Conservation (phyloP, 345 rosid species). For the Populus nigra region DNA sequence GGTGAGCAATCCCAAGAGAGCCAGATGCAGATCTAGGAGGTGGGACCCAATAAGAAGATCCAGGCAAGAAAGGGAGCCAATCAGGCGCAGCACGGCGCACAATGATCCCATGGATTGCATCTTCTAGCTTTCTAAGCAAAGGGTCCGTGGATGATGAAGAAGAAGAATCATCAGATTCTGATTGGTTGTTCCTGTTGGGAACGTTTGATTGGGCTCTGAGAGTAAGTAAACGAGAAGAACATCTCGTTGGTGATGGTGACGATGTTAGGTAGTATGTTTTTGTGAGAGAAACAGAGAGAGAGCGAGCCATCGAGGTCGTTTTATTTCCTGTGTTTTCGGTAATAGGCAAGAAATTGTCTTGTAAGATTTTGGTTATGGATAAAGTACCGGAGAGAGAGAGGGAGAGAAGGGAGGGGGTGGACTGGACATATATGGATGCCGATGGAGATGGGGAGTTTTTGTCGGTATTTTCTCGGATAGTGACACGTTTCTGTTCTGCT, state of each 20-base stretch:
- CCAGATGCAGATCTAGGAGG: conserved; percentile 49
- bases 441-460: not conserved
- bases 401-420: not conserved
- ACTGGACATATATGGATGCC: no score
- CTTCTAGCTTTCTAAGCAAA: conserved; percentile 70
- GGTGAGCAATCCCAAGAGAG: conserved; percentile 62
- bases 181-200: not conserved
- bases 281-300: conserved; percentile 2
- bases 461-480: not conserved
- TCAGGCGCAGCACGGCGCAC: conserved; percentile 92
- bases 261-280: conserved; percentile 4
- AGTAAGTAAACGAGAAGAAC: conserved; percentile 3
- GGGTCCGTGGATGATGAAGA: conserved; percentile 47
- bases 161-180: conserved; percentile 20
- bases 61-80: conserved; percentile 96
- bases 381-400: not conserved
- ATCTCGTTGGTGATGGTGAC: not conserved
- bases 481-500: not conserved
- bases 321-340: not conserved
- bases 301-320: conserved; percentile 2
- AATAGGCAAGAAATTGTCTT: not conserved
- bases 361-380: not conserved
- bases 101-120: conserved; percentile 82
- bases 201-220: conserved; percentile 19
- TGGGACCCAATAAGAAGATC: conserved; percentile 95